Conservation (phyloP, 768 basidiomycete species). For the Kwoniella pini region DNA sequence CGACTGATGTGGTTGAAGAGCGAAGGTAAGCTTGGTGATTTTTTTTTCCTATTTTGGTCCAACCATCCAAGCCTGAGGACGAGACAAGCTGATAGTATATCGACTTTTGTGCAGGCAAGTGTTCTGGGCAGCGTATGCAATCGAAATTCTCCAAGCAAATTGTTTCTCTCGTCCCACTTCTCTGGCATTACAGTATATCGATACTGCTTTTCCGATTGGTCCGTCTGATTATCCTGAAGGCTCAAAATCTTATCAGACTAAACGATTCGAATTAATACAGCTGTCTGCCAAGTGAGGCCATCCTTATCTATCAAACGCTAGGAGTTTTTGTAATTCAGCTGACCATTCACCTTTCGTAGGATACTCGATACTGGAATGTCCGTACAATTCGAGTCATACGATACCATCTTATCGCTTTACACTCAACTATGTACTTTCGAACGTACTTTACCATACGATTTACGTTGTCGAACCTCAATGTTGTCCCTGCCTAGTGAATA, state of each 20-base stretch:
- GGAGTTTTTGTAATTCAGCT: not conserved
- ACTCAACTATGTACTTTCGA: conserved; percentile 25
- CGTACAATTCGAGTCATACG: conserved; percentile 14
- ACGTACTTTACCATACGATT: conserved; percentile 16
- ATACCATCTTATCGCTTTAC: conserved; percentile 14
- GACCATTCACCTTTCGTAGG: not conserved
- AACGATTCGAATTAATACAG: conserved; percentile 20
- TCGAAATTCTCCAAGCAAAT: conserved; percentile 25
- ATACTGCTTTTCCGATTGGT: conserved; percentile 13
- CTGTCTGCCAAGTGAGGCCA: conserved; percentile 18
- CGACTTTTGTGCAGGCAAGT: conserved; percentile 22
- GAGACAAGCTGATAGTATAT: too few relatives aligned
- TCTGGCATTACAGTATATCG: conserved; percentile 13
- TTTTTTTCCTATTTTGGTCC: not conserved
- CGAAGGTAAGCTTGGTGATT: conserved; percentile 9
- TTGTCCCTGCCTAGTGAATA: conserved; percentile 22
- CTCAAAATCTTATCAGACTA: conserved; percentile 13
- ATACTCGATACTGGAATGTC: conserved; percentile 14
- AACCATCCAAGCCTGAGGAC: too few relatives aligned
- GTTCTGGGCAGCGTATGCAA: conserved; percentile 25
- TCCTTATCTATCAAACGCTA: too few relatives aligned
- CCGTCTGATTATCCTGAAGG: conserved; percentile 11
- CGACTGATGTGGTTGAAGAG: conserved; percentile 21
- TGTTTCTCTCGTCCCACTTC: conserved; percentile 27
- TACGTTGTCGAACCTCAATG: conserved; percentile 28